Evolutionary conservation across 1,139 yeast species (phyloP).

Genomic region (Debaryomyces udenii): DNA sequence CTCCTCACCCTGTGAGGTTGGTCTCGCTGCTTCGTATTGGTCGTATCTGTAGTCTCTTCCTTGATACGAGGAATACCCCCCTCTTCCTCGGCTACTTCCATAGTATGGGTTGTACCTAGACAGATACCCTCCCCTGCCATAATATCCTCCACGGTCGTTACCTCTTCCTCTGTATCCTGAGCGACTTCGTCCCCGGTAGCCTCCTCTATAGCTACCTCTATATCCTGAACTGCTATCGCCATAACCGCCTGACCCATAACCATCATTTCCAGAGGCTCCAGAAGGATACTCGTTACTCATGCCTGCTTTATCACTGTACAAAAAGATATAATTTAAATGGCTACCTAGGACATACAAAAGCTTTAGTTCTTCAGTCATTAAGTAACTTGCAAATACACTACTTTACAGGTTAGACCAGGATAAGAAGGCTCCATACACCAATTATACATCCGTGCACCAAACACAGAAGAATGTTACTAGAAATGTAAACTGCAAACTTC

Average conservation of each 20-base stretch:
- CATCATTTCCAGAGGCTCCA: conserved; percentile 5
- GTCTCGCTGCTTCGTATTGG: conserved; percentile 4
- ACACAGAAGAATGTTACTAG: too few relatives aligned
- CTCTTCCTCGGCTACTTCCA: conserved; percentile 10
- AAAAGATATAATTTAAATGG: too few relatives aligned
- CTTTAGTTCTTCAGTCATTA: too few relatives aligned
- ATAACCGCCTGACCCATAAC: conserved; percentile 7
- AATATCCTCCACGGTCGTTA: conserved; percentile 10
- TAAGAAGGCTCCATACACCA: too few relatives aligned
- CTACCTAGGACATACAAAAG: too few relatives aligned
- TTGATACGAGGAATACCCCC: conserved; percentile 9
- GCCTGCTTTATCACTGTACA: neutral
- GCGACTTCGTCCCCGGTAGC: conserved; percentile 16
- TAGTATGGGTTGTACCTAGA: conserved; percentile 11
- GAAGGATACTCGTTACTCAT: conserved; percentile 10
- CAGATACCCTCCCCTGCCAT: conserved; percentile 12
- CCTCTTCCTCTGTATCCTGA: conserved; percentile 16
- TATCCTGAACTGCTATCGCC: conserved; percentile 11
- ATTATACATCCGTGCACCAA: too few relatives aligned
- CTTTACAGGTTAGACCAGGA: too few relatives aligned
- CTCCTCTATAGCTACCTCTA: conserved; percentile 11
- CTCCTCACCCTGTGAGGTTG: conserved; percentile 9
- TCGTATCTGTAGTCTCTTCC: conserved; percentile 10
- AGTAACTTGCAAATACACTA: conserved; percentile 6
- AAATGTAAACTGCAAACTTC: neutral